Evolutionary conservation across 1,139 yeast genomes (phyloP).

Genomic region (Debaryomycetaceae sp.): DNA sequence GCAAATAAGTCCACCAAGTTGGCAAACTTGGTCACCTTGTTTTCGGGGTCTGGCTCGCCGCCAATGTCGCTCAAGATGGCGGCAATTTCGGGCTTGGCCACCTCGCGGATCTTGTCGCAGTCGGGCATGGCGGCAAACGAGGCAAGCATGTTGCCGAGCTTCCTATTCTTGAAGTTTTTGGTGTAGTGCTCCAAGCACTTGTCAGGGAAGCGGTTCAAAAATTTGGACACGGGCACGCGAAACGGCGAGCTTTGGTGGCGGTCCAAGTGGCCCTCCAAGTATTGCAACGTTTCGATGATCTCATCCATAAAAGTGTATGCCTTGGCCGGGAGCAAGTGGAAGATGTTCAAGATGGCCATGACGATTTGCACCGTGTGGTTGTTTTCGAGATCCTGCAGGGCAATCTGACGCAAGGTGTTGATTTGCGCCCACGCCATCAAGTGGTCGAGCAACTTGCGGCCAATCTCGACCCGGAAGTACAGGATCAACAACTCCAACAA

Average conservation of each 20-base stretch:
- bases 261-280: conserved; percentile 77
- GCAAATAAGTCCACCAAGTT: conserved; percentile 64
- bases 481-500: conserved; percentile 82
- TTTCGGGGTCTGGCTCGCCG: conserved; percentile 47
- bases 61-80: conserved; percentile 32
- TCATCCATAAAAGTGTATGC: conserved; percentile 92
- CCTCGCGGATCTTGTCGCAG: conserved; percentile 53
- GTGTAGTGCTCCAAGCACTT: conserved; percentile 72
- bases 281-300: conserved; percentile 68
- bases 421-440: conserved; percentile 96
- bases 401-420: conserved; percentile 61
- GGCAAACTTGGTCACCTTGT: conserved; percentile 60
- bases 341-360: conserved; percentile 85
- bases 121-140: conserved; percentile 58
- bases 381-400: conserved; percentile 71
- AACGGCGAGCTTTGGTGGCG: conserved; percentile 88
- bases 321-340: conserved; percentile 86
- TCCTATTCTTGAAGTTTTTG: conserved; percentile 62
- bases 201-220: conserved; percentile 75
- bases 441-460: conserved; percentile 87
- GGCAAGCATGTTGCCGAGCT: conserved; percentile 63
- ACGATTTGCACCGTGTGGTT: conserved; percentile 82
- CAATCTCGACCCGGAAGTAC: conserved; percentile 95
- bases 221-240: conserved; percentile 85
- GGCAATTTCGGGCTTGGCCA: conserved; percentile 49